Percentiles rank a stretch among this genome's conserved stretches.
Conservation (phyloP, 257 asterid genomes). For the Plantago ovata region DNA sequence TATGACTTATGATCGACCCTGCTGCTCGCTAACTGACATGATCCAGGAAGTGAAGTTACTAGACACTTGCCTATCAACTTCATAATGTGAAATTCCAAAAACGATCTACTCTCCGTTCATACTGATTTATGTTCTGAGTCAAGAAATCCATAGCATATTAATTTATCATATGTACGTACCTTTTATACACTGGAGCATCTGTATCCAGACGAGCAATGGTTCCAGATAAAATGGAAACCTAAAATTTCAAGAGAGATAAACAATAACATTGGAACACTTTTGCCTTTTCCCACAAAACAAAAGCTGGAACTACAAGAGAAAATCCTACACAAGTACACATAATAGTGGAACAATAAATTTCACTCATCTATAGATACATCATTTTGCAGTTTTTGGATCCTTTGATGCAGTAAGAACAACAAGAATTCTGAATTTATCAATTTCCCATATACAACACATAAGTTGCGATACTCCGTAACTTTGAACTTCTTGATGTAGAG, state of each 20-base stretch:
- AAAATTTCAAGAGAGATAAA: slow-evolving; percentile 26
- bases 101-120: too few species aligned
- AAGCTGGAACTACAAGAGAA: background rate
- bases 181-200: too few species aligned
- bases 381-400: background rate
- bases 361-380: too few species aligned
- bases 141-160: background rate
- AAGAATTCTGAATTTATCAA: background rate
- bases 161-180: slow-evolving; percentile 39
- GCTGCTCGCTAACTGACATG: too few species aligned
- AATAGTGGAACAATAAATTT: background rate
- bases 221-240: slow-evolving; percentile 98
- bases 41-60: too few species aligned
- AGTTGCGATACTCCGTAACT: too few species aligned
- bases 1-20: too few species aligned
- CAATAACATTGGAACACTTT: too few species aligned
- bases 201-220: slow-evolving; percentile 99
- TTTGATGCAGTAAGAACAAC: background rate
- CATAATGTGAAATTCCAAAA: too few species aligned
- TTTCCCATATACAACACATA: background rate
- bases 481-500: background rate
- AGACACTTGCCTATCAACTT: too few species aligned
- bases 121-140: background rate
- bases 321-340: background rate
- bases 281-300: background rate